Evolutionary conservation across 1,139 yeast genomes (phyloP).

Genomic region (Debaryomyces singareniensis): DNA sequence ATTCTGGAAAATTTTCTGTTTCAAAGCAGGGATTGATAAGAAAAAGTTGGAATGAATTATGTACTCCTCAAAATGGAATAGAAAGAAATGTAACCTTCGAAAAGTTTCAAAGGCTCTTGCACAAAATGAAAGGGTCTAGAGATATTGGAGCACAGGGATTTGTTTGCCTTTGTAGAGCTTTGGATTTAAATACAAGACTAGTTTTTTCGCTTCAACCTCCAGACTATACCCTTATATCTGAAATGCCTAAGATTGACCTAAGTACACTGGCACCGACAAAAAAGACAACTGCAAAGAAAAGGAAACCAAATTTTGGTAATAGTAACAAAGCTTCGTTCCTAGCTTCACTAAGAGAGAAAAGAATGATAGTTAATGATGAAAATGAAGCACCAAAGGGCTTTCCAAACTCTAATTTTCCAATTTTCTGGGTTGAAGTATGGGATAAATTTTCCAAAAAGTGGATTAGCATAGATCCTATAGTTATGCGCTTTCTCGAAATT

Average conservation of each 20-base stretch:
- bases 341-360: conserved; percentile 5
- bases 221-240: conserved; percentile 51
- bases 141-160: conserved; percentile 88
- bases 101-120: conserved; percentile 36
- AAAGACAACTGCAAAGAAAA: conserved; percentile 1
- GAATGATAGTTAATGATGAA: conserved; percentile 1
- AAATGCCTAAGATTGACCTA: conserved; percentile 12
- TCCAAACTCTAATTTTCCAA: conserved; percentile 48
- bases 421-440: conserved; percentile 96
- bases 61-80: conserved; percentile 14
- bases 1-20: conserved; percentile 54
- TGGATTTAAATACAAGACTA: conserved; percentile 68
- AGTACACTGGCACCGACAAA: conserved; percentile 2
- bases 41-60: conserved; percentile 57
- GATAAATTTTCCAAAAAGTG: conserved; percentile 64
- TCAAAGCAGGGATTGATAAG: conserved; percentile 38
- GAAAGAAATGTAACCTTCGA: conserved; percentile 22
- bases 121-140: conserved; percentile 56
- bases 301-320: conserved; percentile 13
- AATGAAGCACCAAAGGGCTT: conserved; percentile 4
- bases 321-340: conserved; percentile 5
- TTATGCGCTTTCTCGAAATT: conserved; percentile 55
- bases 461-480: conserved; percentile 82
- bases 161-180: conserved; percentile 64
- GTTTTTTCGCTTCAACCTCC: conserved; percentile 87